Percentiles rank a stretch among this genome's conserved stretches.
Evolutionary conservation across 2,329 filamentous ascomycete species (phyloP).

Genomic region (Paracamarosporium sp.): DNA sequence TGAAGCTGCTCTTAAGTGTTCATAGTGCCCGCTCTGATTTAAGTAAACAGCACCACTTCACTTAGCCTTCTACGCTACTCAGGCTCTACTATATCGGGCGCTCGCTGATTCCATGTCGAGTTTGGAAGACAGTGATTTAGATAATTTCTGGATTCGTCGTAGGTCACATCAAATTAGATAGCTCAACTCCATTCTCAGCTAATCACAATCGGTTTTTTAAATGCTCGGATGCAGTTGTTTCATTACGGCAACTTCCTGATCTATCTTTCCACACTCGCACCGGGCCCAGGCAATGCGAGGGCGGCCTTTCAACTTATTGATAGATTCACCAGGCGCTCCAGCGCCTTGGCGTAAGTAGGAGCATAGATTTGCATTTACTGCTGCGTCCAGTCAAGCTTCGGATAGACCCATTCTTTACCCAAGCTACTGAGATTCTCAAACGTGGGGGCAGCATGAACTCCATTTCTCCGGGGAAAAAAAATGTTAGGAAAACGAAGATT

Average conservation of each 20-base stretch:
- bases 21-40: too few relatives aligned
- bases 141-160: neutral
- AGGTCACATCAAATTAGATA: neutral
- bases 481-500: too few relatives aligned
- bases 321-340: neutral
- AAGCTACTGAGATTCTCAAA: neutral
- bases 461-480: too few relatives aligned
- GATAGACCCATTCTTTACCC: neutral
- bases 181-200: neutral
- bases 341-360: neutral
- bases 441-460: too few relatives aligned
- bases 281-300: neutral
- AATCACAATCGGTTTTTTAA: neutral
- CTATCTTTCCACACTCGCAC: neutral
- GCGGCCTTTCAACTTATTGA: neutral
- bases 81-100: too few relatives aligned
- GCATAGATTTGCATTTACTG: neutral
- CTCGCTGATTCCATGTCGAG: too few relatives aligned
- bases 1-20: too few relatives aligned
- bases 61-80: too few relatives aligned
- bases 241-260: neutral
- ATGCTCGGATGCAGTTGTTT: neutral
- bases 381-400: neutral
- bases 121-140: too few relatives aligned
- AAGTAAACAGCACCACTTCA: too few relatives aligned